Evolutionary conservation across 345 rosid genomes (phyloP), one percentile per base, ranked within the genome.

Genomic region (Salix exigua): DNA sequence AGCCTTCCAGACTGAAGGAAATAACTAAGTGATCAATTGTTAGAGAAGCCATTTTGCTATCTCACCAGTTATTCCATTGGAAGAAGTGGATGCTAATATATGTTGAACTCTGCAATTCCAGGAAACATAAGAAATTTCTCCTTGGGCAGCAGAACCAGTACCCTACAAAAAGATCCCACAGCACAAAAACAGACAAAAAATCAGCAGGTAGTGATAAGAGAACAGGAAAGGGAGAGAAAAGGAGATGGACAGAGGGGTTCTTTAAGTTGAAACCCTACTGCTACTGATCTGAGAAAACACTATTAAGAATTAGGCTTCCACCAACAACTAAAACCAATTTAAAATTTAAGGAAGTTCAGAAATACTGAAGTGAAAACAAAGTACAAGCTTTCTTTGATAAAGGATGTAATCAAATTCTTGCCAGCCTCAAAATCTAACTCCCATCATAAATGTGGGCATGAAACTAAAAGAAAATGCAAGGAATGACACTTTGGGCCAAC

Each of bases 51-150:
- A 53, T 25, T 51, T 55, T 51, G 63, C 48, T 68, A 72, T 60
- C 97, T 94, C 85, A 96, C 99, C 97, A 72, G 98, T 96, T 77
- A 91, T 90, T 81, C 99, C 99, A 78, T 89, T 90, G 77, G 88
- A 86, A 40, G 99, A 96, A 72, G 99, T 92, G 75, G 99, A 93
- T 68, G 97, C 97, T 75, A 96, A 85, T 78, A 96, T 96, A 75
- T 96, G 92, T 42, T 90, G 93, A 84, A 94, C 97, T 86, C 89
- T 96, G 83, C 93, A 84, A 82, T 96, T 96, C 99, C 99, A 96
- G 48, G 98, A 94, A 55, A 96, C 79, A 86, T 86, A 94, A 23
- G 98, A 94, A 79, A 94, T 92, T 90, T 96, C 99, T 79, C 94
- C 97, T 88, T 96, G 99, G 62, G 94, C 72, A 70, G 98, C 90